Evolutionary conservation across 2,329 filamentous ascomycete species (phyloP).

Genomic region (Aspergillus sp.): DNA sequence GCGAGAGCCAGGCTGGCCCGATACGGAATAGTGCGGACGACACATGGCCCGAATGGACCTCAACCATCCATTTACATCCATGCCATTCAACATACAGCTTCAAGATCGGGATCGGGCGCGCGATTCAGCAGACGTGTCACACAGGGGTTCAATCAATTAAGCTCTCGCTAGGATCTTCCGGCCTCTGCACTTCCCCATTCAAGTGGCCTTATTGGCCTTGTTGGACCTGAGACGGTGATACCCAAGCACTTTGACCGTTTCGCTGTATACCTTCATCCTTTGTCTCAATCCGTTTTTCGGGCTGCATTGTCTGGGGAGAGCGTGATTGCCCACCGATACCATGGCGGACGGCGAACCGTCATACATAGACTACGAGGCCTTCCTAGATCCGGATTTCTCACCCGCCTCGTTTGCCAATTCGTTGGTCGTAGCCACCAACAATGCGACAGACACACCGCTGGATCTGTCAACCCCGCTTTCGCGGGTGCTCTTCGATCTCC

Average conservation of each 20-base stretch:
- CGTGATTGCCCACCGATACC: neutral
- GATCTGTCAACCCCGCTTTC: slow-evolving; percentile 94
- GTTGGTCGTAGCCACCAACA: slow-evolving; percentile 86
- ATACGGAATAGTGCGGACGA: neutral
- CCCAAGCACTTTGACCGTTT: slow-evolving; percentile 5
- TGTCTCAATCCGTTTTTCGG: neutral
- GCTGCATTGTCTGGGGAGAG: neutral
- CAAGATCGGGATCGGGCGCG: too few species aligned
- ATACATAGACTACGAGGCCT: slow-evolving; percentile 94
- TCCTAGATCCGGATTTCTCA: slow-evolving; percentile 79
- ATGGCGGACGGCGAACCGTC: slow-evolving; percentile 55
- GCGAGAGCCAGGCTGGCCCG: neutral
- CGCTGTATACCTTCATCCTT: neutral
- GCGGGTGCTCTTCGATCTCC: slow-evolving; percentile 90
- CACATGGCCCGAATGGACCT: slow-evolving; percentile 15
- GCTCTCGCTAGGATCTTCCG: neutral
- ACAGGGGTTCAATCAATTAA: neutral
- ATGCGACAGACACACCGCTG: slow-evolving; percentile 81
- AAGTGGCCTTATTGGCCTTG: slow-evolving; percentile 2
- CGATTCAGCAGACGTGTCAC: neutral
- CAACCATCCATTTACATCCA: neutral
- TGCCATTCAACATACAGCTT: neutral
- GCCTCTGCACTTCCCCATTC: slow-evolving; percentile 8
- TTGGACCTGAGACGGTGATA: slow-evolving; percentile 11
- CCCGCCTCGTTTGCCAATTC: slow-evolving; percentile 81